Base-by-base conservation (phyloP, 768 basidiomycete genomes). In the Rhizopogon roseolus region DNA sequence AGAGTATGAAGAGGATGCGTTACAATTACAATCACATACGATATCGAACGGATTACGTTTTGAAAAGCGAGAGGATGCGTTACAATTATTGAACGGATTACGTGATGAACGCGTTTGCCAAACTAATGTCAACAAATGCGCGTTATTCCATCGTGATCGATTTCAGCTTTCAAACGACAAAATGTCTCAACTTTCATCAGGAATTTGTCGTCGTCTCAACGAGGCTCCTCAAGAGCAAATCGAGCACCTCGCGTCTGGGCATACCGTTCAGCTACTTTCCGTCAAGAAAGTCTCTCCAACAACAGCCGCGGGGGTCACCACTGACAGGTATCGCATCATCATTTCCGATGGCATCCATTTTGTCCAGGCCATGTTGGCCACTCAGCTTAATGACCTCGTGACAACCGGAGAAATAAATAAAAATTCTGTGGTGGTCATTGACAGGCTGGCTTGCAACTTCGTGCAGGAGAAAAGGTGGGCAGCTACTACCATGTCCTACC, bases 321-420 rank as follows among this genome's bases (percentile, higher is more conserved):
- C 76, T 42, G 86, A 88, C 63, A 76, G 87, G 54, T 84, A 81
- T 69, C 80, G 93, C 56, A 78, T 96, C 55, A 91, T 98, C 69
- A 74, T 98, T 39, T 96, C 93, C 0, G 96, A 98, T 70, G 94
- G 96, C 39, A 75, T 77, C 17, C 73, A 89, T 59, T 97, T 90
- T 67, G 76, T 89, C 45, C 97, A 98, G 68, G 86, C 90, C 25
- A 98, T 99, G 97, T 77, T 98, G 34, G 91, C 94, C 5, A 98
- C 95, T 0, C 89, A 93, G 63, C 79, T 94, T 42, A 98, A 98
- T 62, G 57, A 74, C 6, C 71, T 92, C 58, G 84, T 95, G 13
- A 78, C 85, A 14, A 75, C 82, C 0, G 80, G 83, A 6, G 63
- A 73, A 1, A 74, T 98, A 34, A 69, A 71, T 37, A 90, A 86